These are phyloP conservation scores for Dendrothele bispora DNA, from an alignment of 768 basidiomycete genomes.

Conservation along the genomic window DNA sequence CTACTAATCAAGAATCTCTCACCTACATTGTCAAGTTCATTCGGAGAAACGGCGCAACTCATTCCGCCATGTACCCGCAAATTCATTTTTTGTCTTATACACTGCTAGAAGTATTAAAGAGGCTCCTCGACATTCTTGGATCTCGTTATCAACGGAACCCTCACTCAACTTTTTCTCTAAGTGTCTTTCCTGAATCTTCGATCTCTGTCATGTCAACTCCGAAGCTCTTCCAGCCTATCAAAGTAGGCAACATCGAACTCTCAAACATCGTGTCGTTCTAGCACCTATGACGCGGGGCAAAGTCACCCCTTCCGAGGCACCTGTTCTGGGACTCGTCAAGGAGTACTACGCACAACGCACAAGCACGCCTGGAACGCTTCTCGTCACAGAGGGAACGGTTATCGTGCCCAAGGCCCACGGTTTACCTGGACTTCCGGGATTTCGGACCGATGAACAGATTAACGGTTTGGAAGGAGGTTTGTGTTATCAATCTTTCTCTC, in stretches of 20 bases:
- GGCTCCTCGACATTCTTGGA: too few species aligned
- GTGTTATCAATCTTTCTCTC: conserved; percentile 21
- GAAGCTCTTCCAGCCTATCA: conserved; percentile 50
- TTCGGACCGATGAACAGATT: conserved; percentile 57
- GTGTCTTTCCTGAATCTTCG: too few species aligned
- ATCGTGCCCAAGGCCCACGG: conserved; percentile 47
- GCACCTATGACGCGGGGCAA: conserved; percentile 53
- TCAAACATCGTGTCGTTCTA: conserved; percentile 53
- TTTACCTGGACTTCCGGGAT: conserved; percentile 47
- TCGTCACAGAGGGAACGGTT: conserved; percentile 54
- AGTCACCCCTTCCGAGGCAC: conserved; percentile 36
- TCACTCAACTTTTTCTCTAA: too few species aligned
- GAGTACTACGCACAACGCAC: conserved; percentile 49
- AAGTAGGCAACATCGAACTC: conserved; percentile 38
- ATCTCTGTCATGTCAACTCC: too few species aligned
- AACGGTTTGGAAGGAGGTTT: conserved; percentile 42
- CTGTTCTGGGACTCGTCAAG: conserved; percentile 32
- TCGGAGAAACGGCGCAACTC: too few species aligned
- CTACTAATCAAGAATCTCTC: too few species aligned
- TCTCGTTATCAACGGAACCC: too few species aligned
- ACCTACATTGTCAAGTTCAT: too few species aligned
- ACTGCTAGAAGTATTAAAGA: too few species aligned
- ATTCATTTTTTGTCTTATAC: too few species aligned
- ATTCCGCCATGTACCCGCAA: too few species aligned
- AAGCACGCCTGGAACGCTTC: conserved; percentile 44